These are phyloP conservation scores for Rosa multiflora DNA, from an alignment of 306 rosid genomes.

Conservation along the genomic window DNA sequence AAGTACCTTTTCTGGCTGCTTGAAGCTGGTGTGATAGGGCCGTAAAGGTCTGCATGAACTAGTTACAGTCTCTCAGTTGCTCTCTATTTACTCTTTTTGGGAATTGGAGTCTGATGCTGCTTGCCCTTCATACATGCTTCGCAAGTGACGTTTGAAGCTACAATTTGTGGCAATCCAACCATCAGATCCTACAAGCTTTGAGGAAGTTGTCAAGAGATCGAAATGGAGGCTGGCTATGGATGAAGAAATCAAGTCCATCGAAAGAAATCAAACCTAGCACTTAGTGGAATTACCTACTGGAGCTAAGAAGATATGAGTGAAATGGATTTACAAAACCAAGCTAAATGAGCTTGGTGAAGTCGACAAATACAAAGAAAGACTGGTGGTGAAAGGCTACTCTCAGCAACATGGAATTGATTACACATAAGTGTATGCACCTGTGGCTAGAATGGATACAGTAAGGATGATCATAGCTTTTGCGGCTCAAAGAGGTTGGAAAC, in stretches of 20 bases:
- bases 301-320: not conserved
- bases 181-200: not conserved
- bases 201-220: not conserved
- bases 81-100: no score
- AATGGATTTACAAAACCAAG: not conserved
- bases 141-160: no score
- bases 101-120: no score
- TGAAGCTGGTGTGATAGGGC: no score
- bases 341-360: not conserved
- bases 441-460: not conserved
- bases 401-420: not conserved
- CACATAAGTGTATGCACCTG: not conserved
- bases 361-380: not conserved
- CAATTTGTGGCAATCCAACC: no score
- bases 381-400: not conserved
- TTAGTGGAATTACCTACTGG: not conserved
- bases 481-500: no score
- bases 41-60: no score
- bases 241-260: not conserved
- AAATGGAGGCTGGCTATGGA: not conserved
- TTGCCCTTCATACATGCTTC: no score
- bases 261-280: not conserved
- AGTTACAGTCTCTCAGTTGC: no score
- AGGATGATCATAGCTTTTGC: not conserved
- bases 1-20: no score